Evolutionary conservation across 345 rosid species (phyloP).

Genomic region (Syzygium aromaticum): DNA sequence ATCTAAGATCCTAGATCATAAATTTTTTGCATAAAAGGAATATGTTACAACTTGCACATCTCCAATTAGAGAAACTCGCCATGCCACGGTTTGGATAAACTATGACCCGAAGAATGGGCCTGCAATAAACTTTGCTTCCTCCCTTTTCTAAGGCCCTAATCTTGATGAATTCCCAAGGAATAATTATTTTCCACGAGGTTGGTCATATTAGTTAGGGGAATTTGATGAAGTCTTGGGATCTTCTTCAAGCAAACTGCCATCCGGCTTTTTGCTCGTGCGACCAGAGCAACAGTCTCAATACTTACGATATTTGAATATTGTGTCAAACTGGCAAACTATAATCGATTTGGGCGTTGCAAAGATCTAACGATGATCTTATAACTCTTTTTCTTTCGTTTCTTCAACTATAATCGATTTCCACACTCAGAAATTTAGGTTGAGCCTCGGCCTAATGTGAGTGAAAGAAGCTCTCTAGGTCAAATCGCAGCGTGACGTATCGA

Average conservation of each 20-base stretch:
- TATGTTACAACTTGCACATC: too few relatives aligned
- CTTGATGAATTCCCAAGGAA: not conserved
- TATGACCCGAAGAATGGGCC: not conserved
- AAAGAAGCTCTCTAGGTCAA: not conserved
- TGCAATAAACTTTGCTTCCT: not conserved
- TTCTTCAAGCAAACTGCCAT: not conserved
- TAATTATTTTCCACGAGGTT: not conserved
- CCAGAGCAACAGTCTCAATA: not conserved
- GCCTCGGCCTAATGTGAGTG: too few relatives aligned
- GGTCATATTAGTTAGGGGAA: not conserved
- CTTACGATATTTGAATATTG: not conserved
- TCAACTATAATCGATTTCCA: not conserved
- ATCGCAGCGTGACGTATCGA: not conserved
- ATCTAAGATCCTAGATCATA: too few relatives aligned
- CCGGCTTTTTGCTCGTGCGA: not conserved
- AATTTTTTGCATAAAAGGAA: too few relatives aligned
- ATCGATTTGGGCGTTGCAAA: not conserved
- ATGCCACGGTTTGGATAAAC: not conserved
- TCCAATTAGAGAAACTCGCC: not conserved
- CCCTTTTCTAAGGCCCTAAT: not conserved
- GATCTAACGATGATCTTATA: not conserved
- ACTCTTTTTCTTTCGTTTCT: not conserved
- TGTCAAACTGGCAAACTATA: not conserved
- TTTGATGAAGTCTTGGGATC: not conserved
- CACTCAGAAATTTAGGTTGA: not conserved